These are phyloP conservation scores for Candida nemodendra DNA, from an alignment of 805 yeast species.

Conservation along the genomic window DNA sequence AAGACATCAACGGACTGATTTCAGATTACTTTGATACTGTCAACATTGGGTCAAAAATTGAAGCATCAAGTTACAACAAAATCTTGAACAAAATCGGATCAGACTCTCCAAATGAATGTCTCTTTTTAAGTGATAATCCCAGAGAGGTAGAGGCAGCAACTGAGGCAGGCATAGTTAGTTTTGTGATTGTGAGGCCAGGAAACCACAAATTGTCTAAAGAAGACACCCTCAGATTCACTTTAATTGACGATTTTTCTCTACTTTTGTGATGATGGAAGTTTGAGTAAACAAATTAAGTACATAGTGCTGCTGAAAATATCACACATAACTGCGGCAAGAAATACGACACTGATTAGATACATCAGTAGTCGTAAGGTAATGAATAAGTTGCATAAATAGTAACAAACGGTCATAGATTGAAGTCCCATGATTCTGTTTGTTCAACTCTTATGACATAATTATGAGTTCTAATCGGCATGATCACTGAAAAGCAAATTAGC, in stretches of 20 bases:
- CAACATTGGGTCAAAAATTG: constrained; percentile 74
- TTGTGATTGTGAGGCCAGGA: constrained; percentile 71
- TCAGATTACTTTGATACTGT: constrained; percentile 81
- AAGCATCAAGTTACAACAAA: constrained; percentile 51
- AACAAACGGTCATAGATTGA: too few species aligned
- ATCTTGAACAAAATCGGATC: constrained; percentile 40
- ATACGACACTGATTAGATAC: too few species aligned
- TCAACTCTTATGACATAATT: too few species aligned
- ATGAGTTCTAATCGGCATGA: constrained; percentile 33
- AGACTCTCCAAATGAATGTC: constrained; percentile 20
- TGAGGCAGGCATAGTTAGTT: constrained; percentile 57
- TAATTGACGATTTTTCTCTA: constrained; percentile 31
- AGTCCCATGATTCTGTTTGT: too few species aligned
- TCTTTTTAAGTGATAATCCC: constrained; percentile 81
- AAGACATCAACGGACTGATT: constrained; percentile 54
- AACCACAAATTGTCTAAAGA: constrained; percentile 50
- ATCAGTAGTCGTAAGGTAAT: too few species aligned
- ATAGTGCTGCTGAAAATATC: background rate
- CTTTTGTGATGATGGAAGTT: constrained; percentile 14
- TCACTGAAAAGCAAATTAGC: constrained; percentile 85
- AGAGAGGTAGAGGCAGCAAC: constrained; percentile 75
- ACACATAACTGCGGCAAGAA: too few species aligned
- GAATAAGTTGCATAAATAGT: too few species aligned
- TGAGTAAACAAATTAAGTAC: constrained; percentile 5
- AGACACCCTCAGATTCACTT: constrained; percentile 27